Base-by-base conservation (phyloP, 1,284 basidiomycete genomes). In the Papiliotrema terrestris region DNA sequence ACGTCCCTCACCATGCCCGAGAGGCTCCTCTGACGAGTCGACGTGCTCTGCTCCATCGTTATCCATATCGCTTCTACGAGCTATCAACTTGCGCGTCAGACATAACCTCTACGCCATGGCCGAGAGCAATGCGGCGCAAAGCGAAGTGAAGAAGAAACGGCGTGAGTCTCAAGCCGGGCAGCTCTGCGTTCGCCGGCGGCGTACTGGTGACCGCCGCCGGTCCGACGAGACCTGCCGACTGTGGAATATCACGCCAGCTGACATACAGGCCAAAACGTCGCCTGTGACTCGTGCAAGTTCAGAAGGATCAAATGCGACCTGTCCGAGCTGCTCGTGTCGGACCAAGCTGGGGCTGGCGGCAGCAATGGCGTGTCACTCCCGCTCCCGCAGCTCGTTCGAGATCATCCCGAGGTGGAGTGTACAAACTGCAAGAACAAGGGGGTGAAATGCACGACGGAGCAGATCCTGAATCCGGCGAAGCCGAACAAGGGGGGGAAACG, bases 401-500 rank as follows among this genome's bases (percentile, higher is more conserved):
- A 59, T 35, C 51, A 72, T 51, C 71, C 69, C 0, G 63, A 66
- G 35, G 59, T 68, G 2, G 45, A 41, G 2, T 73, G 71, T 56
- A 62, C 65, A 5, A 67, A 72, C 52, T 73, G 71, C 56, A 55
- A 56, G 32, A 61, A 46, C n/a, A 73, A 73, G 45, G 67, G 65
- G 20, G 51, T 73, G 19, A 65, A 60, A 41, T 73, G 71, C 54
- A 66, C 69, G 2, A 69, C 67, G 4, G 55, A 67, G 22, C 63
- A 65, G 51, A 73, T 73, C 22, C 49, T 66, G 22, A 71, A 71
- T 47, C 71, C 71, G 2, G 56, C 56, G 6, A 67, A 60, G 52
- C 67, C 68, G n/a, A 73, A 72, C 45, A 73, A 73, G 54, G 69
- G 69, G n/a, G 69, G 71, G 2, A 62, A 58, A 49, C 60, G 71